Evolutionary conservation across 768 basidiomycete genomes (phyloP), one percentile per base, ranked within the genome.

Genomic region (Chalciporus piperatus): DNA sequence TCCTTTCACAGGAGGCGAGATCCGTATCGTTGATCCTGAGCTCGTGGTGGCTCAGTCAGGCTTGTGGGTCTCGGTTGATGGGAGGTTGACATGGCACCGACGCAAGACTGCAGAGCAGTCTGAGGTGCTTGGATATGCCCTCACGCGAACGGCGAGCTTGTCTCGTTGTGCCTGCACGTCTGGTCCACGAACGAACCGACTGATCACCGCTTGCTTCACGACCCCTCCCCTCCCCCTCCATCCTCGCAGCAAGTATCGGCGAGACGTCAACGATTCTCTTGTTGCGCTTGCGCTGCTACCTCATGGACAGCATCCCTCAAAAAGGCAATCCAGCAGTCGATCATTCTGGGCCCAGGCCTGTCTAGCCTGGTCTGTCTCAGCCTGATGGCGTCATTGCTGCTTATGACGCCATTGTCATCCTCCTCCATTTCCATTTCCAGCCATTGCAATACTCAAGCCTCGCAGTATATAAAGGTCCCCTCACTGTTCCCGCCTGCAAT

Each of bases 41-140:
- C n/a, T n/a, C n/a, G n/a, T n/a, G n/a, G n/a, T n/a, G n/a, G n/a
- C n/a, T n/a, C n/a, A n/a, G n/a, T n/a, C n/a, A n/a, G n/a, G n/a
- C n/a, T n/a, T n/a, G n/a, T n/a, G n/a, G n/a, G 77, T 67, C 62
- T 59, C 72, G 81, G 72, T 81, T 63, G 82, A 81, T 72, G 72
- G 61, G 68, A 66, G 69, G 67, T 62, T 58, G 77, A 77, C 76
- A 78, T 76, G 82, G 82, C 79, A 77, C 71, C 58, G 76, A 84
- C 84, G 73, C 85, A 87, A 84, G 86, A 87, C 84, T 76, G 71
- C 69, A 67, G 72, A 61, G 59, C 66, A 59, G 79, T 78, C 80
- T 70, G 79, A 82, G 79, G 74, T 73, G 74, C 72, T 70, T 46
- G 65, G 76, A 72, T 76, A 69, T 72, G 72, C 69, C 75, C 74